Evolutionary conservation across 768 basidiomycete genomes (phyloP), one percentile per base, ranked within the genome.

Genomic region (Rhodotorula taiwanensis): DNA sequence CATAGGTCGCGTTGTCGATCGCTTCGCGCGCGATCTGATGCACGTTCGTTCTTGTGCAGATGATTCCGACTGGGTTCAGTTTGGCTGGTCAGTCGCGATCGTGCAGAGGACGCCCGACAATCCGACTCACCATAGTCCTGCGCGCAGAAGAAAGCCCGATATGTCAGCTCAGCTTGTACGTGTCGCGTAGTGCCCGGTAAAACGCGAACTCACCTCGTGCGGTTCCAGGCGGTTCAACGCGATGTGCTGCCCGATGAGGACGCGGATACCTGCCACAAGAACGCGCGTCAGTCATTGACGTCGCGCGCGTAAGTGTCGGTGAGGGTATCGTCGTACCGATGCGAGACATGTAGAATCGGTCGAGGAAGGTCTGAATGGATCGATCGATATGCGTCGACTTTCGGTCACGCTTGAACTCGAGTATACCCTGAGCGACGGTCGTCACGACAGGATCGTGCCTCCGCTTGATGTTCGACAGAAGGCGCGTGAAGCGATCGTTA

Each of bases 11-110:
- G 76, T 99, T 98, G 76, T 99, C 94, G 71, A 98, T 97, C 0
- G 94, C 89, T 79, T 99, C 95, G 73, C 89, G 87, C n/a, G 94
- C 86, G 67, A 97, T 95, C 73, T 98, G 92, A 72, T 92, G 91
- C 0, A 99, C 86, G 75, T 92, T 97, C 83, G 92, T 86, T 73
- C 88, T 81, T 4, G 89, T 97, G 76, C 91, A 95, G 73, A 98
- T 98, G 73, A 99, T 97, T 14, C 95, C 94, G 31, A 99, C 95
- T 73, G 92, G 94, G 74, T n/a, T n/a, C n/a, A n/a, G n/a, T n/a
- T n/a, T n/a, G n/a, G n/a, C n/a, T n/a, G n/a, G n/a, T n/a, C n/a
- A n/a, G n/a, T n/a, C n/a, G n/a, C n/a, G n/a, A n/a, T n/a, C n/a
- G n/a, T n/a, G n/a, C n/a, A n/a, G 1, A 23, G 27, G 5, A 11